These are phyloP conservation scores for Botryotinia globosa DNA, from an alignment of 2,329 filamentous ascomycete species.

Conservation along the genomic window DNA sequence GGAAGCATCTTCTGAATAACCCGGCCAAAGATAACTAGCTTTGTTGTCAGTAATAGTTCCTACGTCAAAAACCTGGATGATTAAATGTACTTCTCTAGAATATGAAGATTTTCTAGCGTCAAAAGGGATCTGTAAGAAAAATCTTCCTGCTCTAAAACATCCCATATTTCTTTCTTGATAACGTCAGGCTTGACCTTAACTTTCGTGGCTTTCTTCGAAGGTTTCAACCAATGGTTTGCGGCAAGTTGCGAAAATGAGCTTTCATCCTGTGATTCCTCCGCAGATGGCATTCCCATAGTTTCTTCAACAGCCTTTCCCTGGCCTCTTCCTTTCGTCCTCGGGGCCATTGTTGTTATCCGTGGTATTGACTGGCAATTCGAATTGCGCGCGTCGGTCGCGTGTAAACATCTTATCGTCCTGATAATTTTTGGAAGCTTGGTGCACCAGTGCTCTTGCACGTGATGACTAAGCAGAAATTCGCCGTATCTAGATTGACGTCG, in stretches of 20 bases:
- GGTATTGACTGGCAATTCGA: constrained; percentile 21
- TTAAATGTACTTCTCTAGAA: constrained; percentile 70
- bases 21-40: constrained; percentile 86
- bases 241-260: constrained; percentile 74
- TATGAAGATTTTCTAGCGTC: constrained; percentile 84
- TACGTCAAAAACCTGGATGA: not conserved
- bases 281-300: constrained; percentile 52
- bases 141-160: constrained; percentile 74
- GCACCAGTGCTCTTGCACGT: not conserved
- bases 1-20: constrained; percentile 81
- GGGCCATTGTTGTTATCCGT: constrained; percentile 33
- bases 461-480: constrained; percentile 9
- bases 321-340: constrained; percentile 32
- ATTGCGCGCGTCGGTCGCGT: constrained; percentile 22
- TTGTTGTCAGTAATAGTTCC: constrained; percentile 29
- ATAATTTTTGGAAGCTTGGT: constrained; percentile 16
- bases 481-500: constrained; percentile 4
- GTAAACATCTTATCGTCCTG: constrained; percentile 2
- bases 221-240: constrained; percentile 78
- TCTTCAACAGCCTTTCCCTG: constrained; percentile 41
- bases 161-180: constrained; percentile 86
- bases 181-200: constrained; percentile 75
- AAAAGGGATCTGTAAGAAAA: constrained; percentile 77
- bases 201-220: constrained; percentile 57
- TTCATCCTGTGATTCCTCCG: constrained; percentile 69